These are phyloP conservation scores for Talaromyces sp. DNA, from an alignment of 2,329 filamentous ascomycete genomes.

Conservation along the genomic window DNA sequence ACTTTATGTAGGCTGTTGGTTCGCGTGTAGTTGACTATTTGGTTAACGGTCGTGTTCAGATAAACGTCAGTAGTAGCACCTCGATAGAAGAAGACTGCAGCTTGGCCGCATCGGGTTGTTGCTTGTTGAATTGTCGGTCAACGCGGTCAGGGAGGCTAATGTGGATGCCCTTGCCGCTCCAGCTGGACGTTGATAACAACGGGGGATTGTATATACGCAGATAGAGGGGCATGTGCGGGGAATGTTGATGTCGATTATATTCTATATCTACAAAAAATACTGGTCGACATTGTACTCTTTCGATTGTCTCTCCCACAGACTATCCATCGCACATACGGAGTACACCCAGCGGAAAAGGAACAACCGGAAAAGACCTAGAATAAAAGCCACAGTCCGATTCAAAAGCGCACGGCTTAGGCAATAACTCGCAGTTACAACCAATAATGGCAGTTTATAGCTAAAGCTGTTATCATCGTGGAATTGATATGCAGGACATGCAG, in stretches of 20 bases:
- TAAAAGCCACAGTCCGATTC: constrained; percentile 5
- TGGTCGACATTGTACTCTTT: too few species aligned
- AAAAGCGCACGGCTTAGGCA: constrained; percentile 11
- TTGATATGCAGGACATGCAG: constrained; percentile 6
- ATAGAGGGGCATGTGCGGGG: too few species aligned
- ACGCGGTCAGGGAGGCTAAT: constrained; percentile 2
- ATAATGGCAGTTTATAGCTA: neutral
- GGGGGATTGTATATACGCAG: too few species aligned
- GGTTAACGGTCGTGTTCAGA: too few species aligned
- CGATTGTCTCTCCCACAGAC: too few species aligned
- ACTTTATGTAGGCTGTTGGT: too few species aligned
- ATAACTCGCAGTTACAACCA: neutral
- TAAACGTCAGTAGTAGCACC: too few species aligned
- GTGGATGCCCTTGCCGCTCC: neutral
- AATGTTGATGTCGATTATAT: too few species aligned
- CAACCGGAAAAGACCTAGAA: neutral
- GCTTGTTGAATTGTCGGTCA: constrained; percentile 3
- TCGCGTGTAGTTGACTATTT: neutral
- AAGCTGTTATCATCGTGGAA: neutral
- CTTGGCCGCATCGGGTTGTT: neutral
- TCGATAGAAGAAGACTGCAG: neutral
- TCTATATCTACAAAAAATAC: too few species aligned
- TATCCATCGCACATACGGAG: too few species aligned
- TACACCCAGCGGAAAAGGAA: too few species aligned
- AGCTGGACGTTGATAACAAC: neutral